These are phyloP conservation scores for Rhizopogon vinicolor DNA, from an alignment of 768 basidiomycete species.

Conservation along the genomic window DNA sequence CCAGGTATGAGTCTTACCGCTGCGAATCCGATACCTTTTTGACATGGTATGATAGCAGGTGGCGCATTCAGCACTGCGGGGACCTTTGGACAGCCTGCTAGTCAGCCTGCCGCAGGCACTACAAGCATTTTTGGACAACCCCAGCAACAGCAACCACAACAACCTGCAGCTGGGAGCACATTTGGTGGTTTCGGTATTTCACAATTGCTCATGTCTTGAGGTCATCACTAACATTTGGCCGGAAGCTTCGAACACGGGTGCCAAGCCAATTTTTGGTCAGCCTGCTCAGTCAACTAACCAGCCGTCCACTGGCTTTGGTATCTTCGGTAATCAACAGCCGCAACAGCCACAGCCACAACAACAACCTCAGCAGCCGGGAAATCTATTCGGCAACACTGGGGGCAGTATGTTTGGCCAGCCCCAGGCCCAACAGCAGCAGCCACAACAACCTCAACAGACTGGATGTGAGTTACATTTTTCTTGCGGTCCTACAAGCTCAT, in stretches of 20 bases:
- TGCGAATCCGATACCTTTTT: not conserved
- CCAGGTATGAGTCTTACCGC: conserved; percentile 12
- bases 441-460: conserved; percentile 35
- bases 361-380: conserved; percentile 9
- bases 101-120: conserved; percentile 17
- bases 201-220: not conserved
- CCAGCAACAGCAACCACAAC: conserved; percentile 29
- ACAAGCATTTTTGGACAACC: conserved; percentile 32
- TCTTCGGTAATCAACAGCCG: conserved; percentile 21
- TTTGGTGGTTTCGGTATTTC: conserved; percentile 39
- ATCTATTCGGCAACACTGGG: conserved; percentile 24
- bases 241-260: conserved; percentile 27
- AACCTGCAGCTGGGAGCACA: conserved; percentile 18
- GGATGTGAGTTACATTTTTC: conserved; percentile 27
- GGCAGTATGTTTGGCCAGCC: conserved; percentile 29
- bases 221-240: not conserved
- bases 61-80: conserved; percentile 15
- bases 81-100: conserved; percentile 24
- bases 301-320: conserved; percentile 33
- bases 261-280: conserved; percentile 50
- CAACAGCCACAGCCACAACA: conserved; percentile 18
- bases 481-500: conserved; percentile 17
- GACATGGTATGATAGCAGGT: conserved; percentile 9
- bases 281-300: conserved; percentile 33
- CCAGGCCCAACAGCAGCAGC: conserved; percentile 27